phyloP scores from a whole-genome alignment of 2,329 filamentous ascomycete genomes.

The Neospermospora avenae region DNA sequence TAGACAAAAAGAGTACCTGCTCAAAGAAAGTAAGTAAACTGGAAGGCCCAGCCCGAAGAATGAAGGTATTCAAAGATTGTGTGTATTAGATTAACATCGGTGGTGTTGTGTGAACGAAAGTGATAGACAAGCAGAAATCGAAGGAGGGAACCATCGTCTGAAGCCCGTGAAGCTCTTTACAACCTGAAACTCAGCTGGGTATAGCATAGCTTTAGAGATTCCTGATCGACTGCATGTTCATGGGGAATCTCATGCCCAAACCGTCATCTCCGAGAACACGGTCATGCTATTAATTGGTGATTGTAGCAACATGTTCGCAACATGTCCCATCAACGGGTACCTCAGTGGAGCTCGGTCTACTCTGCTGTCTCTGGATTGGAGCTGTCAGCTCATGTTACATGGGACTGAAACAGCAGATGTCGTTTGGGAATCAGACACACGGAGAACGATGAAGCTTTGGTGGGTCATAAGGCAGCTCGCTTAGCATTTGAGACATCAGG shows the following conservation, averaged over 20 bases:
- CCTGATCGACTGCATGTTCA: conserved; percentile 3
- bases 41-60: background rate
- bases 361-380: background rate
- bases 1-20: conserved; percentile 2
- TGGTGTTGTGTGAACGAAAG: background rate
- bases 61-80: background rate
- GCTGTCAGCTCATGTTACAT: background rate
- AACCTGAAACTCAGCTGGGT: conserved; percentile 1
- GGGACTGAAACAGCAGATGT: background rate
- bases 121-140: background rate
- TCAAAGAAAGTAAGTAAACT: conserved; percentile 6
- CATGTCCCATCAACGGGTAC: background rate
- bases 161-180: background rate
- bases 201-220: background rate
- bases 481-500: conserved; percentile 4
- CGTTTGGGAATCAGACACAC: conserved; percentile 3
- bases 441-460: background rate
- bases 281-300: background rate
- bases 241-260: background rate
- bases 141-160: background rate
- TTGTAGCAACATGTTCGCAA: conserved; percentile 3
- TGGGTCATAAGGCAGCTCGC: conserved; percentile 1
- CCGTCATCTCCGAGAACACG: background rate
- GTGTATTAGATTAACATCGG: conserved; percentile 1
- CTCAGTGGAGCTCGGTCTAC: background rate